phyloP scores from a whole-genome alignment of 805 yeast species.

The Candida argentea region DNA sequence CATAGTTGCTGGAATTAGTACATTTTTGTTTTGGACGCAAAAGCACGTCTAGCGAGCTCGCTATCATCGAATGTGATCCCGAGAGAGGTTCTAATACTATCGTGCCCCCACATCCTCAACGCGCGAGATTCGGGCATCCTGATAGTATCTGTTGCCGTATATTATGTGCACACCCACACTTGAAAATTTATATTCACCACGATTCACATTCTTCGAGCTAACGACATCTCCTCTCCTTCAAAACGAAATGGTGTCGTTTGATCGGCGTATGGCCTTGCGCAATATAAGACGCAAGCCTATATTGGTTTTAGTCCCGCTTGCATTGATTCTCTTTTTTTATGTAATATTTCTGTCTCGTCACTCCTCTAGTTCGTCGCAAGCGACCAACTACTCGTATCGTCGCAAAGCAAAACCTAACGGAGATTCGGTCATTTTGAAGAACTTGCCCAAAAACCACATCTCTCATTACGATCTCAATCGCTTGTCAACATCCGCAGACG shows the following conservation, averaged over 20 bases:
- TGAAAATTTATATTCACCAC: conserved; percentile 1
- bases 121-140: no score
- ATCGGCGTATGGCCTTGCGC: conserved; percentile 34
- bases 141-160: no score
- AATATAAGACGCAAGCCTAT: conserved; percentile 55
- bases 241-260: no score
- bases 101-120: no score
- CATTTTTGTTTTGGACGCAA: no score
- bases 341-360: conserved; percentile 34
- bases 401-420: conserved; percentile 36
- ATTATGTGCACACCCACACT: no score
- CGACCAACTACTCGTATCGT: conserved; percentile 36
- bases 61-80: no score
- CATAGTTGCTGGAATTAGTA: no score
- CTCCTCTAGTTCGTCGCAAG: conserved; percentile 11
- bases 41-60: no score
- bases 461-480: conserved; percentile 79
- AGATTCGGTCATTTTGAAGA: conserved; percentile 47
- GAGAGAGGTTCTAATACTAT: no score
- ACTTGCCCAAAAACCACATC: conserved; percentile 62
- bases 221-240: no score
- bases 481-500: conserved; percentile 59
- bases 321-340: conserved; percentile 33
- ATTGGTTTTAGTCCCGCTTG: conserved; percentile 35
- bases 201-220: neutral